phyloP scores from a whole-genome alignment of 2,329 filamentous ascomycete species.

The Fusarium acutatum region DNA sequence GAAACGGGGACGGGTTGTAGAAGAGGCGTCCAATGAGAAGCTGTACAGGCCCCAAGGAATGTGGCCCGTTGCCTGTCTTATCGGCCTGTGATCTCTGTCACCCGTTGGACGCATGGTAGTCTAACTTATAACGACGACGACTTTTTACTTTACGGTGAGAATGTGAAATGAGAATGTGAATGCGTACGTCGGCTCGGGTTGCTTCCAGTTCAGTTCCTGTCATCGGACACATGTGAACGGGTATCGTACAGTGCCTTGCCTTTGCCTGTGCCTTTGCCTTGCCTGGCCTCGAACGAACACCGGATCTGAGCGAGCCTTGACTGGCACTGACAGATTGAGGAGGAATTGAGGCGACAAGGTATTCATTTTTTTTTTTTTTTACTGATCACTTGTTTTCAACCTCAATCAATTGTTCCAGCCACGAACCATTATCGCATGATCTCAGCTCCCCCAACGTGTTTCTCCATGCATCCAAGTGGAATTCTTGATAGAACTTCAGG shows the following conservation, averaged over 20 bases:
- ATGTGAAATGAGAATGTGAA: slow-evolving; percentile 1
- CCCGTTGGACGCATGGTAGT: slow-evolving; percentile 32
- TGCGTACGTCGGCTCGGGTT: background rate
- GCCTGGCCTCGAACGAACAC: background rate
- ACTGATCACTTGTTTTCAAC: slow-evolving; percentile 3
- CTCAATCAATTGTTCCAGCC: background rate
- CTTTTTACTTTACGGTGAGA: slow-evolving; percentile 10
- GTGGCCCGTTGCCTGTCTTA: slow-evolving; percentile 26
- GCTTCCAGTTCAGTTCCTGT: slow-evolving; percentile 14
- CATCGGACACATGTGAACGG: slow-evolving; percentile 7
- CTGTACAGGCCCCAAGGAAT: slow-evolving; percentile 16
- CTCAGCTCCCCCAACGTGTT: slow-evolving; percentile 1
- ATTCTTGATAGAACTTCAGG: background rate
- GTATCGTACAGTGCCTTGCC: slow-evolving; percentile 15
- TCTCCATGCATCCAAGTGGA: background rate
- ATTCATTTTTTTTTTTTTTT: background rate
- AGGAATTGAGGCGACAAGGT: background rate
- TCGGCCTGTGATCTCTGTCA: slow-evolving; percentile 30
- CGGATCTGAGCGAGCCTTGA: background rate
- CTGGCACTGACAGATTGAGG: background rate
- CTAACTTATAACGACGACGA: slow-evolving; percentile 8
- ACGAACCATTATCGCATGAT: slow-evolving; percentile 18
- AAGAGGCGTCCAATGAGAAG: slow-evolving; percentile 36
- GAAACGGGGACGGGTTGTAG: slow-evolving; percentile 31
- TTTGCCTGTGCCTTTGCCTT: background rate